Evolutionary conservation across 1,284 basidiomycete species (phyloP).

Genomic region (Trichosporon sp.): DNA sequence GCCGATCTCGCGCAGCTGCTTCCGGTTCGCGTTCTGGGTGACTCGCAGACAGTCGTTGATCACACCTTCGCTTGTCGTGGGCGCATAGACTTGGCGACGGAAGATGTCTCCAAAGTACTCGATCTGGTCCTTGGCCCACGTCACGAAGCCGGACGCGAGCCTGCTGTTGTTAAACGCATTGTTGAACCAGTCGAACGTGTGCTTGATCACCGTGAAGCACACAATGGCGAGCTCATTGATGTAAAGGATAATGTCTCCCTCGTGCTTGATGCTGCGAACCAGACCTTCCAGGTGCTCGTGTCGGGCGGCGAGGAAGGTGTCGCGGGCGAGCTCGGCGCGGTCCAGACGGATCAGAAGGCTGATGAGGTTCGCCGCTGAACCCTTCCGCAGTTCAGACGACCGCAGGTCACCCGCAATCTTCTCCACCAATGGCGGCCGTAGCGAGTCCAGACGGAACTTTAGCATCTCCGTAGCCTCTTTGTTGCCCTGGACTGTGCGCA

Average conservation of each 20-base stretch:
- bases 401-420: conserved; percentile 75
- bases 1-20: conserved; percentile 87
- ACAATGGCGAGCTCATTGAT: conserved; percentile 56
- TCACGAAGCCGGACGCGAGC: conserved; percentile 89
- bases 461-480: conserved; percentile 42
- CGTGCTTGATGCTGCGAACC: conserved; percentile 82
- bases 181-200: conserved; percentile 97
- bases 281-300: conserved; percentile 73
- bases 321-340: conserved; percentile 75
- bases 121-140: conserved; percentile 89
- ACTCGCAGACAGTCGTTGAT: conserved; percentile 76
- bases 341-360: conserved; percentile 73
- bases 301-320: conserved; percentile 79
- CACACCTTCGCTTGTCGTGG: conserved; percentile 68
- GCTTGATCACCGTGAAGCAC: conserved; percentile 55
- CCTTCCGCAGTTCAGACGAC: conserved; percentile 75
- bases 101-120: conserved; percentile 83
- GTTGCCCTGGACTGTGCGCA: conserved; percentile 61
- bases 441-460: conserved; percentile 65
- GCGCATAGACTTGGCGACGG: conserved; percentile 84
- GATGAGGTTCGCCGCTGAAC: conserved; percentile 71
- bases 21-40: conserved; percentile 74
- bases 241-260: conserved; percentile 67
- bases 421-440: conserved; percentile 70
- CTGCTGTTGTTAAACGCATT: conserved; percentile 92